Evolutionary conservation across 805 yeast genomes (phyloP).

Genomic region (Saccharomycopsis javanensis): DNA sequence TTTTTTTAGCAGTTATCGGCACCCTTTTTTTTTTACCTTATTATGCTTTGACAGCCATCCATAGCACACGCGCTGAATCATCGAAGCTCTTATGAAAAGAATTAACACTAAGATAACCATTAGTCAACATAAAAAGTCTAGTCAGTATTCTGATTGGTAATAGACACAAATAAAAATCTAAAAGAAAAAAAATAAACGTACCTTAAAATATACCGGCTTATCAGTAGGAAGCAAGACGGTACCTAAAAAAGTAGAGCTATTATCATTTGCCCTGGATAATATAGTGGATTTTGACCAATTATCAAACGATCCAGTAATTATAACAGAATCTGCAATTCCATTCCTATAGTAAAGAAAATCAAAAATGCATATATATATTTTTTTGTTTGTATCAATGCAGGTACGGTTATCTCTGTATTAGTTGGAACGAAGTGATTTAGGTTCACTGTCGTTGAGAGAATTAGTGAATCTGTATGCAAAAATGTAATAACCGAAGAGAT

Average conservation of each 20-base stretch:
- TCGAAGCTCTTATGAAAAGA: background rate
- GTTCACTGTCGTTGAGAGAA: too few relatives aligned
- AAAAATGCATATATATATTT: too few relatives aligned
- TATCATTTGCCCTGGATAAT: slow-evolving; percentile 32
- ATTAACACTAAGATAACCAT: too few relatives aligned
- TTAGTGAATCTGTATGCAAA: too few relatives aligned
- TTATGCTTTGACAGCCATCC: background rate
- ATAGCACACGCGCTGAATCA: background rate
- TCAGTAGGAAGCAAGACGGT: slow-evolving; percentile 23
- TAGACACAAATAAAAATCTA: background rate
- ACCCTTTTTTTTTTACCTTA: background rate
- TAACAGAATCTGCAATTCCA: slow-evolving; percentile 28
- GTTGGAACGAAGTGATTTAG: too few relatives aligned
- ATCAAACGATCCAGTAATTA: slow-evolving; percentile 54
- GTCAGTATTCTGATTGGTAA: background rate
- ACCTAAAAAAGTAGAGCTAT: slow-evolving; percentile 27
- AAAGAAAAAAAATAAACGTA: slow-evolving; percentile 5
- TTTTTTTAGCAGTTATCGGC: background rate
- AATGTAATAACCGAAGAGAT: too few relatives aligned
- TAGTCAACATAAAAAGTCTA: too few relatives aligned
- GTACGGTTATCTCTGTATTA: too few relatives aligned
- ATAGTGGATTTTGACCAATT: slow-evolving; percentile 44
- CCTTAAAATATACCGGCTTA: slow-evolving; percentile 34
- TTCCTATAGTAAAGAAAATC: slow-evolving; percentile 5
- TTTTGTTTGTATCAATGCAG: too few relatives aligned